Evolutionary conservation across 2,329 filamentous ascomycete species (phyloP), one percentile per base, ranked within the genome.

Genomic region (Aspergillus sp.): DNA sequence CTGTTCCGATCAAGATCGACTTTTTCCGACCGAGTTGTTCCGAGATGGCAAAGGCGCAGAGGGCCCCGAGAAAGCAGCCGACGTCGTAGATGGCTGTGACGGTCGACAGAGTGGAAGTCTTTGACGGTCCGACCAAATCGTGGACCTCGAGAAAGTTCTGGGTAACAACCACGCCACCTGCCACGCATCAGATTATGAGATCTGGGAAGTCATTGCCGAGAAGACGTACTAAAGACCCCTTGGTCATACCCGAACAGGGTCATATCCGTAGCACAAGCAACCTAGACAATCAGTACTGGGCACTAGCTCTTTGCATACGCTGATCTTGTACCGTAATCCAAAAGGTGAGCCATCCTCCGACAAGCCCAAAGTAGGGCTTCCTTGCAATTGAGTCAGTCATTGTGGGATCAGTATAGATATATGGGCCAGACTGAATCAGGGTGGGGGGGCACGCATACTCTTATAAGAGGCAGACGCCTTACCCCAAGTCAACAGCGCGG

Each of bases 331-430:
- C 77, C 8, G 78, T 83, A n/a, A 84, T 75, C 83, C 83, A 85
- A 63, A 85, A 83, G 15, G 82, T 84, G 39, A 85, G 77, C 82
- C 81, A 83, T 76, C 77, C 78, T 61, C 82, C 82, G n/a, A 76
- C 81, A 48, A 83, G 65, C 54, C 83, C 82, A 71, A 84, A 84
- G 64, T 83, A 85, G 53, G 78, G 81, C 68, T 74, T 66, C 58
- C 70, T 77, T 48, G 21, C 41, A 21, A 21, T 11, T n/a, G 2
- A 21, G 17, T 19, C 8, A 44, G 17, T 21, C 41, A 44, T 44
- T 10, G 10, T 21, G 19, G 7, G 8, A 4, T 21, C 19, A 44
- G 17, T 21, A 8, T 5, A 8, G 8, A 13, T 44, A 7, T 21
- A 13, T n/a, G 1, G 17, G 11, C 5, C 15, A 21, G 3, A 3